Evolutionary conservation across 1,284 basidiomycete genomes (phyloP), one percentile per base, ranked within the genome.

Genomic region (Boletus sp.): DNA sequence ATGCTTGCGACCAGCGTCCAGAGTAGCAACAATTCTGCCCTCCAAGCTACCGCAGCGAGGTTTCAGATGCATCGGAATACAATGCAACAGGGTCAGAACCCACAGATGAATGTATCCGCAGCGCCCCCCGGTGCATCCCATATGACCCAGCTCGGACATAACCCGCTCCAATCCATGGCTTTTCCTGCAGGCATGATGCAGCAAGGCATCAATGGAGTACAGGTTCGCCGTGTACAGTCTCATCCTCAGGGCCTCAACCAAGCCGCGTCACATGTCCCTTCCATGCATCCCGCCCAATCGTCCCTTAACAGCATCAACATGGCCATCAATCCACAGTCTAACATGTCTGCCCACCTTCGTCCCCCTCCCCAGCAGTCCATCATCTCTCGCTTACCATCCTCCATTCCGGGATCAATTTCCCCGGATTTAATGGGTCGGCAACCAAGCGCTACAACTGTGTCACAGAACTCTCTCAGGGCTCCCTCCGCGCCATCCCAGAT

Each of bases 161-260:
- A 59, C 50, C 64, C 67, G 50, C 59, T 70, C 50, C 68, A 64
- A 52, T 52, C 59, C 56, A 70, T 74, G 62, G 59, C 57, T 45
- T 77, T 76, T 58, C 59, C 69, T 34, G 62, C 63, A 51, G 63
- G 61, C 56, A 65, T 69, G 59, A 70, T 77, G 55, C 67, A 61
- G 48, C 63, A 61, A 43, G 54, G 55, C 49, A 53, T 62, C 5
- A 67, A 65, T 46, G 54, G 59, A 27, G 67, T 63, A 48, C 57
- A 51, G 39, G 61, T 74, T 48, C 74, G 80, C 53, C 75, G 80
- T 59, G 73, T 75, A 17, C 64, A 69, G 55, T 78, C 80, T 19
- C 80, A 82, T 60, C 72, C 76, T 14, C 69, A 69, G 49, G 53
- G 46, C 37, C 61, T 77, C 54, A 74, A 70, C 54, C 68, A 67